Evolutionary conservation across 2,329 filamentous ascomycete species (phyloP).

Genomic region (Alternaria tenuissima): DNA sequence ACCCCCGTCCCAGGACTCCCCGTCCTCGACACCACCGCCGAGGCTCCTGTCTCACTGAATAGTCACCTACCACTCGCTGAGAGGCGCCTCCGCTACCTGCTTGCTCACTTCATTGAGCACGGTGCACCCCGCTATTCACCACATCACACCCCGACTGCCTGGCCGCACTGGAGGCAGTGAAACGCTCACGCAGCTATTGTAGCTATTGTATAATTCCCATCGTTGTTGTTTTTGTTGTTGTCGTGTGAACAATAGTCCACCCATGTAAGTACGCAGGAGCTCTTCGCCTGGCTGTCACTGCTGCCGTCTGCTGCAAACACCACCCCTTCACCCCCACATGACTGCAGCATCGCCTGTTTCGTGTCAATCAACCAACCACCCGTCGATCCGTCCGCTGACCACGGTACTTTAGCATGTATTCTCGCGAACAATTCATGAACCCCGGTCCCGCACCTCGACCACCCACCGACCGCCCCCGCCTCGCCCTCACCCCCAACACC

Average conservation of each 20-base stretch:
- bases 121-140: conserved; percentile 43
- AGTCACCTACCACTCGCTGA: neutral
- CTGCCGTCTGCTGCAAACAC: conserved; percentile 1
- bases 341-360: conserved; percentile 6
- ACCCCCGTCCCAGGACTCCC: conserved; percentile 15
- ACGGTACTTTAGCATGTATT: conserved; percentile 62
- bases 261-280: conserved; percentile 35
- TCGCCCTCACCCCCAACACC: conserved; percentile 79
- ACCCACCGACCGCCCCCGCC: conserved; percentile 81
- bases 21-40: conserved; percentile 8
- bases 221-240: conserved; percentile 11
- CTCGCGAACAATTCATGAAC: conserved; percentile 85
- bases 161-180: conserved; percentile 19
- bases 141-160: conserved; percentile 19
- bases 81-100: conserved; percentile 7
- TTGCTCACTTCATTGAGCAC: conserved; percentile 21
- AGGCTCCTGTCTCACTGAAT: conserved; percentile 4
- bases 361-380: conserved; percentile 1
- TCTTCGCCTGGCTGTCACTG: conserved; percentile 6
- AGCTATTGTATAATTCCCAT: conserved; percentile 12
- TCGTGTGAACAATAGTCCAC: conserved; percentile 30
- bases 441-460: conserved; percentile 92
- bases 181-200: conserved; percentile 20
- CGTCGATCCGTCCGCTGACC: conserved; percentile 18
- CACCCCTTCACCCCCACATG: neutral